Evolutionary conservation across 192 early-diverging fungal genomes (phyloP).

Genomic region (Chytriomyces sp.): DNA sequence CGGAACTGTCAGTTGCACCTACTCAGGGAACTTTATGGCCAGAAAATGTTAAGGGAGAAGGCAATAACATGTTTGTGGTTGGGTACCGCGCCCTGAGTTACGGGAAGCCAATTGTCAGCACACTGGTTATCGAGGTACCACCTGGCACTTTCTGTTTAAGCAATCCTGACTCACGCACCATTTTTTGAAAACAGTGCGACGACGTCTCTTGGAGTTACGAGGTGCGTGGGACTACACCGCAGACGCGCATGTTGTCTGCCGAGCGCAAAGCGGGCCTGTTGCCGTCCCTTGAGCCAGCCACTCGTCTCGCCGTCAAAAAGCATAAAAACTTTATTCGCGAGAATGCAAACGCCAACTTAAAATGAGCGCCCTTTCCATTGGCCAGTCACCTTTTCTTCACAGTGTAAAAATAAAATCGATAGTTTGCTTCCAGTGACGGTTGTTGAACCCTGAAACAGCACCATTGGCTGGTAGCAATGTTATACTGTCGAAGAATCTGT

Average conservation of each 20-base stretch:
- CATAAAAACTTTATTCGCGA: constrained; percentile 26
- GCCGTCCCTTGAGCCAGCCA: neutral
- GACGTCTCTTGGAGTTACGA: constrained; percentile 48
- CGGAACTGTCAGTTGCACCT: constrained; percentile 50
- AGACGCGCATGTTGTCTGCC: neutral
- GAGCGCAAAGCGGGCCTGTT: neutral
- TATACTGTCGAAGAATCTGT: too few relatives aligned
- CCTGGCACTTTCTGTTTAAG: neutral
- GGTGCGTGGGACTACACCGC: constrained; percentile 42
- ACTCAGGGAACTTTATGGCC: constrained; percentile 48
- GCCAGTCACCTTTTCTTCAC: neutral
- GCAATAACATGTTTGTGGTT: constrained; percentile 52
- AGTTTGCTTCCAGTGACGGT: too few relatives aligned
- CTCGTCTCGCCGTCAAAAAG: too few relatives aligned
- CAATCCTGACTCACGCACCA: neutral
- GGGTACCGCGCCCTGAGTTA: constrained; percentile 48
- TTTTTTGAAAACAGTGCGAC: constrained; percentile 25
- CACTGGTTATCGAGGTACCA: constrained; percentile 54
- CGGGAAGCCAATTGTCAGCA: constrained; percentile 49
- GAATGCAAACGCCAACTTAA: neutral
- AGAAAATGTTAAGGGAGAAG: constrained; percentile 26
- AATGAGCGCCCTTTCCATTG: neutral
- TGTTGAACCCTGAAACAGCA: too few relatives aligned
- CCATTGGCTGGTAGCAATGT: too few relatives aligned
- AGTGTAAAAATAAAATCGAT: too few relatives aligned